Conservation (phyloP, 495 filamentous ascomycete genomes). For the Neurospora tetraspora region DNA sequence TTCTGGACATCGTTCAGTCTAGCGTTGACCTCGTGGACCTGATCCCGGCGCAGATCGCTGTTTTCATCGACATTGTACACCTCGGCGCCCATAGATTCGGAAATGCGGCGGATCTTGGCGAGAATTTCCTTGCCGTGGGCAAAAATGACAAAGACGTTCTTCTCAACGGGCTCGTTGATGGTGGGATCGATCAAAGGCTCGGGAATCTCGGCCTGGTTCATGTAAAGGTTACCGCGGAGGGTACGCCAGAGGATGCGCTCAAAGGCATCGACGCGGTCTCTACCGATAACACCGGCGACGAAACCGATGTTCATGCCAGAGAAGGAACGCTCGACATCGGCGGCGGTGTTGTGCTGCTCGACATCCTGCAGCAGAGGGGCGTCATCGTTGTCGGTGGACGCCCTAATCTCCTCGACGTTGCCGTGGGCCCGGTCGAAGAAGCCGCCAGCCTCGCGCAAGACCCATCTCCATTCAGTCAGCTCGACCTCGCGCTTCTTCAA, state of each 20-base stretch:
- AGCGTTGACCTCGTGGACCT: slow-evolving; percentile 93
- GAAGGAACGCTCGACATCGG: slow-evolving; percentile 75
- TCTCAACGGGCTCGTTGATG: slow-evolving; percentile 82
- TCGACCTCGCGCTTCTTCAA: slow-evolving; percentile 96
- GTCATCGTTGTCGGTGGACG: slow-evolving; percentile 80
- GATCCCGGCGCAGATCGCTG: slow-evolving; percentile 82
- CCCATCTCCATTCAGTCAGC: slow-evolving; percentile 95
- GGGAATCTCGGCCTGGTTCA: slow-evolving; percentile 98
- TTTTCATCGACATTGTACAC: slow-evolving; percentile 97
- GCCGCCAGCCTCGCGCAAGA: slow-evolving; percentile 84
- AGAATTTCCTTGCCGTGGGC: slow-evolving; percentile 97
- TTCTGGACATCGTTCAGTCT: slow-evolving; percentile 81
- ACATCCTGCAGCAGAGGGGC: slow-evolving; percentile 75
- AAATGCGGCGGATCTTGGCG: slow-evolving; percentile 97
- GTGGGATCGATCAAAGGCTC: slow-evolving; percentile 88
- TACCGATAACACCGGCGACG: slow-evolving; percentile 92
- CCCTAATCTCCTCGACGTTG: slow-evolving; percentile 91
- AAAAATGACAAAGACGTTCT: slow-evolving; percentile 99
- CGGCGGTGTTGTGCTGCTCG: slow-evolving; percentile 69
- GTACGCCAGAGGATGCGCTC: slow-evolving; percentile 97
- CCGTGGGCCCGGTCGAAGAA: slow-evolving; percentile 96
- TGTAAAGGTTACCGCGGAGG: slow-evolving; percentile 94
- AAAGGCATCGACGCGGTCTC: slow-evolving; percentile 87
- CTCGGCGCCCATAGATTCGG: slow-evolving; percentile 89
- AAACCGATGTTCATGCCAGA: slow-evolving; percentile 99